Conservation (phyloP, 805 yeast species). For the Scheffersomyces stipitis region DNA sequence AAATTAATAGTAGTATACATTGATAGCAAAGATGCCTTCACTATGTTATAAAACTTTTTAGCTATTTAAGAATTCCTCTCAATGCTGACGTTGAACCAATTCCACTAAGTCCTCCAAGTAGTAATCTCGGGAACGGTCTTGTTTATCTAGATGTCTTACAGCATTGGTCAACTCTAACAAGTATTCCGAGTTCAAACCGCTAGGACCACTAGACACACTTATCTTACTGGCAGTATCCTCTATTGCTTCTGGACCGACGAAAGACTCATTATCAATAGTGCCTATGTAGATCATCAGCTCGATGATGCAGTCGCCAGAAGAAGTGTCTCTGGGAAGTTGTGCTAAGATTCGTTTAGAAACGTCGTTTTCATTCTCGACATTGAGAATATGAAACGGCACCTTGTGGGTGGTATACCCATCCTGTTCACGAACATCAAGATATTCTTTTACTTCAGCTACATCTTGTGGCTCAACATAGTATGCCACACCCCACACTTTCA, state of each 20-base stretch:
- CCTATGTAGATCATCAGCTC: slow-evolving; percentile 78
- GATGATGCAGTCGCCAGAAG: slow-evolving; percentile 43
- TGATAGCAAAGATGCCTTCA: too few species aligned
- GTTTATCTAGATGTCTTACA: slow-evolving; percentile 23
- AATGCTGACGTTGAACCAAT: slow-evolving; percentile 7
- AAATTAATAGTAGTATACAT: too few species aligned
- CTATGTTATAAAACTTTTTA: too few species aligned
- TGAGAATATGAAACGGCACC: slow-evolving; percentile 59
- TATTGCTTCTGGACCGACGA: slow-evolving; percentile 76
- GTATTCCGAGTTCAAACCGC: slow-evolving; percentile 80
- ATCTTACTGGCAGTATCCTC: slow-evolving; percentile 62
- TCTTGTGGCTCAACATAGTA: slow-evolving; percentile 71
- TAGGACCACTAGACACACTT: slow-evolving; percentile 62
- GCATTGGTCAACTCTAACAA: slow-evolving; percentile 54
- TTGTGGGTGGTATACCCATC: slow-evolving; percentile 78
- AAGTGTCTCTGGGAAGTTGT: slow-evolving; percentile 14
- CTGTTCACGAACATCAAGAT: slow-evolving; percentile 81
- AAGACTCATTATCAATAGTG: slow-evolving; percentile 74
- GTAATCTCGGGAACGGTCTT: slow-evolving; percentile 21
- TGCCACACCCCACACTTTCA: slow-evolving; percentile 76
- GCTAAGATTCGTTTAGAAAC: slow-evolving; percentile 14
- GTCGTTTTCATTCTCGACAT: slow-evolving; percentile 7
- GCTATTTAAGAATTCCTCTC: background rate
- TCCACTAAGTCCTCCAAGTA: slow-evolving; percentile 33
- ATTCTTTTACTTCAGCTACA: slow-evolving; percentile 60